Evolutionary conservation across 208 protist genomes (phyloP).

Genomic region (Trypanosoma mega): DNA sequence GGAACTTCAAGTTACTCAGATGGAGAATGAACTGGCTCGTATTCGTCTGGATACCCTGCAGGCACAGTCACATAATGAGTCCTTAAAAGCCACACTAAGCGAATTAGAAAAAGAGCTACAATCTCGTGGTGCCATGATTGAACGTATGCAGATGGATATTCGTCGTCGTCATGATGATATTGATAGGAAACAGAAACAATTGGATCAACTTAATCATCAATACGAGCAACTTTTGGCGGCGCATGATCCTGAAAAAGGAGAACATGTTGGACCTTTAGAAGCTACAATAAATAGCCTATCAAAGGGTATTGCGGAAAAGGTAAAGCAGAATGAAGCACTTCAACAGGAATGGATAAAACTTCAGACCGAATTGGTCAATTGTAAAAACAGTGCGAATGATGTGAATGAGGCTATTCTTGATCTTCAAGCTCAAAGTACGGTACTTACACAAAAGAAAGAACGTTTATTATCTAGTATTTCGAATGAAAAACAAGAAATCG

Average conservation of each 20-base stretch:
- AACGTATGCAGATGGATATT: constrained; percentile 95
- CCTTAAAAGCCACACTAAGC: constrained; percentile 78
- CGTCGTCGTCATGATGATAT: constrained; percentile 94
- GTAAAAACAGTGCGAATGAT: constrained; percentile 88
- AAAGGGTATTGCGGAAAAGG: constrained; percentile 90
- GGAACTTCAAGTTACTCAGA: constrained; percentile 92
- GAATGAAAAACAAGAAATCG: constrained; percentile 80
- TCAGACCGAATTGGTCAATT: constrained; percentile 94
- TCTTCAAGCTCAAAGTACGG: constrained; percentile 78
- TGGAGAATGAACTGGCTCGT: constrained; percentile 95
- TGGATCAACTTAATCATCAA: constrained; percentile 95
- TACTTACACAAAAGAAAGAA: constrained; percentile 90
- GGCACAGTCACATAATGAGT: constrained; percentile 91
- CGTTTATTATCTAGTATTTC: constrained; percentile 75
- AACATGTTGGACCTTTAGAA: constrained; percentile 94
- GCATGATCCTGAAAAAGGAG: constrained; percentile 69
- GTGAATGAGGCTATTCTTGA: constrained; percentile 89
- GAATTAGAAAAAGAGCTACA: constrained; percentile 92
- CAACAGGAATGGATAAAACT: constrained; percentile 95
- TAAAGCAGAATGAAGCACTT: constrained; percentile 88
- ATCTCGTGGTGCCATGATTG: constrained; percentile 88
- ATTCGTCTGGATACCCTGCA: constrained; percentile 95
- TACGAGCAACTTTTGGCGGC: constrained; percentile 85
- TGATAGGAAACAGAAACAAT: constrained; percentile 95
- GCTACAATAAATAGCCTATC: constrained; percentile 94